These are phyloP conservation scores for Uncinocarpus reesii DNA, from an alignment of 2,329 filamentous ascomycete species.

Conservation along the genomic window DNA sequence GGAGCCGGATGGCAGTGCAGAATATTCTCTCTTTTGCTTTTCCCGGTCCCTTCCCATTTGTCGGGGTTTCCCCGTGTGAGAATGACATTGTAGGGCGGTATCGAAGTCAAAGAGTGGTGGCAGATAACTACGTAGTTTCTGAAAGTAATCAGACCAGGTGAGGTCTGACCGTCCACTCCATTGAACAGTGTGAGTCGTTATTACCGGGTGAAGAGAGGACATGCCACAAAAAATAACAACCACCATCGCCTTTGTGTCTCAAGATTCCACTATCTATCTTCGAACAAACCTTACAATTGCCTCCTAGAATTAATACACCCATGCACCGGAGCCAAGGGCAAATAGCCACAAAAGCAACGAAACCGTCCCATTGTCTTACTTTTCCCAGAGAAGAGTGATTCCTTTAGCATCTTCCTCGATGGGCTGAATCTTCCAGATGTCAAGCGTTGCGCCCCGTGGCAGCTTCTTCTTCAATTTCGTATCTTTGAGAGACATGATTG, in stretches of 20 bases:
- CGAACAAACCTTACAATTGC: background rate
- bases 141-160: too few relatives aligned
- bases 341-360: background rate
- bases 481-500: constrained; percentile 37
- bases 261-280: background rate
- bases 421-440: constrained; percentile 23
- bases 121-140: too few relatives aligned
- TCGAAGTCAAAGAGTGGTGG: too few relatives aligned
- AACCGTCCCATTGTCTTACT: background rate
- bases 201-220: background rate
- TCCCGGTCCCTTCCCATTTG: too few relatives aligned
- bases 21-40: too few relatives aligned
- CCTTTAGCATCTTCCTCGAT: constrained; percentile 13
- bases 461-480: constrained; percentile 32
- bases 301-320: background rate
- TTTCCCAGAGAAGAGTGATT: constrained; percentile 6
- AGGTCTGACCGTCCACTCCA: too few relatives aligned
- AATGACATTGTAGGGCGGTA: too few relatives aligned
- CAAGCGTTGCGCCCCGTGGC: constrained; percentile 22
- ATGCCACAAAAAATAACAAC: background rate
- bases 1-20: too few relatives aligned
- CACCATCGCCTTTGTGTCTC: background rate
- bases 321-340: background rate
- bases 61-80: too few relatives aligned
- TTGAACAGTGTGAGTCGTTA: too few relatives aligned